Evolutionary conservation across 441 rosid genomes (phyloP), one percentile per base, ranked within the genome.

Genomic region (Aleurites moluccanus): DNA sequence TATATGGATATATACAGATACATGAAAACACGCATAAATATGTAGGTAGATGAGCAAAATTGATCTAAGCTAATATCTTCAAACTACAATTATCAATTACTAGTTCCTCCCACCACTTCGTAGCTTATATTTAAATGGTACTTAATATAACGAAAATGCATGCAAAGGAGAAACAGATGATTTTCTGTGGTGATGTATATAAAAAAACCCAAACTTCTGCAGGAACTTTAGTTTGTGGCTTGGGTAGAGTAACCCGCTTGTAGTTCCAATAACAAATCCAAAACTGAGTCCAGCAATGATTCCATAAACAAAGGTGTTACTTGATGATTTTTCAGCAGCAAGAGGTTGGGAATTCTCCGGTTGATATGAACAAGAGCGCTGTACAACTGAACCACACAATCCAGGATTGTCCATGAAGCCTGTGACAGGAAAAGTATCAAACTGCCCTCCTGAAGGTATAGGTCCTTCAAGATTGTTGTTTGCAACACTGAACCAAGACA

Each of bases 371-470:
- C 63, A 69, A 53, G 50, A 35, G n/a, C 33, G 8, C 30, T 18
- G n/a, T 25, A 69, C n/a, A n/a, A n/a, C n/a, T 0, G 35, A 21
- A 69, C 74, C 66, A 8, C 67, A 71, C 44, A 71, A 44, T 25
- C 57, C 57, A 8, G 74, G 67, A 10, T 72, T 72, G 18, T 53
- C 67, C 20, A 10, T 6, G 40, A 72, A 72, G 38, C 74, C 60
- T 42, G 74, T 42, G 10, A 59, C 1, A 23, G 74, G 56, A 44
- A 72, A 60, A 18, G 67, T 59, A 53, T 70, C 73, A 8, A 70
- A 70, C 73, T 70, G 73, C 1, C 53, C 64, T 23, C 64, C 74
- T 42, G 66, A 71, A 16, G 74, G 74, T 56, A 70, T 56, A n/a
- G 14, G 64, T 70, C 73, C 73, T 55, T 70, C 52, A n/a, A 70